A percentile compares a stretch with the other conserved stretches of the same genome.
phyloP scores from a whole-genome alignment of 1,139 yeast species.

The Scheffersomyces segobiensis region DNA sequence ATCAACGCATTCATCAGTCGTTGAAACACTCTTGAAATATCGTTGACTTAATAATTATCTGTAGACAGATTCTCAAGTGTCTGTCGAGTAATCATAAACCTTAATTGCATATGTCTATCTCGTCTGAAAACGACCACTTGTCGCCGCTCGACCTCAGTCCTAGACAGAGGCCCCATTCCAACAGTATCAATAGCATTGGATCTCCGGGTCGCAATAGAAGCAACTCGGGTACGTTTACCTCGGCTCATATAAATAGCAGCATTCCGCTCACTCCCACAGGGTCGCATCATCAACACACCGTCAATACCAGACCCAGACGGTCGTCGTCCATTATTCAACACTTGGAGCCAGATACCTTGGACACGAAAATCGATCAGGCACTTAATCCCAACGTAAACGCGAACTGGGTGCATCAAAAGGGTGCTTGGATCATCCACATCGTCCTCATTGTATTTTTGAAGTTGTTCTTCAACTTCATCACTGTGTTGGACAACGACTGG shows the following conservation, averaged over 20 bases:
- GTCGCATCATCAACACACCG: constrained; percentile 29
- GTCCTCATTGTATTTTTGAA: constrained; percentile 76
- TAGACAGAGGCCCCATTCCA: constrained; percentile 7
- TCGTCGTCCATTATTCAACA: constrained; percentile 70
- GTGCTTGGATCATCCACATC: constrained; percentile 93
- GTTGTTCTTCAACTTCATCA: constrained; percentile 72
- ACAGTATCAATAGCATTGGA: constrained; percentile 20
- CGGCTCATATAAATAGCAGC: constrained; percentile 8
- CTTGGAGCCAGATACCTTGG: constrained; percentile 89
- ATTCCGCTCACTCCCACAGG: constrained; percentile 24
- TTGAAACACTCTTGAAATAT: not conserved
- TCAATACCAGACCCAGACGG: constrained; percentile 42
- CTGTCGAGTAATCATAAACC: not conserved
- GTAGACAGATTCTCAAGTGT: not conserved
- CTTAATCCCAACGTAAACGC: constrained; percentile 89
- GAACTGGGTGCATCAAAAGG: constrained; percentile 92
- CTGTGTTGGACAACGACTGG: constrained; percentile 72
- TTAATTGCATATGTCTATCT: not conserved
- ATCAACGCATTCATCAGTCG: not conserved
- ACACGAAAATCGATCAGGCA: constrained; percentile 89
- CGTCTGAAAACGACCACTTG: not conserved
- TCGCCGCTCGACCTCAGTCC: not conserved
- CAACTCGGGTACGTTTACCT: constrained; percentile 11
- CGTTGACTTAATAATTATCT: not conserved
- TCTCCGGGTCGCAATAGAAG: constrained; percentile 10